Evolutionary conservation across 192 early-diverging fungal species (phyloP).

Genomic region (Coemansia guatemalensis): DNA sequence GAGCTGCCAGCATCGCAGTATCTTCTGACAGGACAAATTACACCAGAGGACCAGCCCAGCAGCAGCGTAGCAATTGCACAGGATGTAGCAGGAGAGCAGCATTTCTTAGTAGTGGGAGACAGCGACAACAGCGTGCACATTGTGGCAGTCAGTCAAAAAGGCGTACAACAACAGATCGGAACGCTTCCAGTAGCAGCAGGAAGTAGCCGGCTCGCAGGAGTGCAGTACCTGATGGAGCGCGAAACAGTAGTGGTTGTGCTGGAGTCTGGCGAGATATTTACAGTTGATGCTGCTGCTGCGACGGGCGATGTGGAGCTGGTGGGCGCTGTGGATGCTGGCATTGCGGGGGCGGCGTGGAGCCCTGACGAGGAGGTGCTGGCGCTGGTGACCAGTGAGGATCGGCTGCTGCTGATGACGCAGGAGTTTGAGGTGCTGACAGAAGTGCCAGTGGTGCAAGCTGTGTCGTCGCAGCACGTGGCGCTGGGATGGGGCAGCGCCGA

Average conservation of each 20-base stretch:
- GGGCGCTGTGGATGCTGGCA: conserved; percentile 37
- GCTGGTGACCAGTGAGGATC: conserved; percentile 68
- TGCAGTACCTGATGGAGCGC: conserved; percentile 57
- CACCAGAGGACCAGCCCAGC: background rate
- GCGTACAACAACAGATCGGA: background rate
- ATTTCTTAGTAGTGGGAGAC: conserved; percentile 15
- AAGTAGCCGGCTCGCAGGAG: conserved; percentile 10
- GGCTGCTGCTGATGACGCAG: conserved; percentile 76
- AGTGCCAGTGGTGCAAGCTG: conserved; percentile 66
- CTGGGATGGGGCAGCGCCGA: conserved; percentile 98
- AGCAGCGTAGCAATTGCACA: conserved; percentile 13
- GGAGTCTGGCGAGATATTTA: conserved; percentile 53
- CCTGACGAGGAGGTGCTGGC: conserved; percentile 87
- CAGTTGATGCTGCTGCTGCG: conserved; percentile 13
- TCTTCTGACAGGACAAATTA: conserved; percentile 1
- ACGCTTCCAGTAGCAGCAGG: conserved; percentile 26
- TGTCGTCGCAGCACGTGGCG: conserved; percentile 72
- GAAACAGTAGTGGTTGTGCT: conserved; percentile 53
- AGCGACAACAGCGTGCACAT: conserved; percentile 8
- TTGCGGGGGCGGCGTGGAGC: conserved; percentile 64
- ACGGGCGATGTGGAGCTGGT: conserved; percentile 7
- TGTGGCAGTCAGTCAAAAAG: background rate
- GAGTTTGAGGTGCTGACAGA: conserved; percentile 91
- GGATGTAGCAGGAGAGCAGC: conserved; percentile 10
- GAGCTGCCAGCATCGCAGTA: conserved; percentile 11